phyloP scores from a whole-genome alignment of 2,329 filamentous ascomycete genomes.

The Cladophialophora carrionii region DNA sequence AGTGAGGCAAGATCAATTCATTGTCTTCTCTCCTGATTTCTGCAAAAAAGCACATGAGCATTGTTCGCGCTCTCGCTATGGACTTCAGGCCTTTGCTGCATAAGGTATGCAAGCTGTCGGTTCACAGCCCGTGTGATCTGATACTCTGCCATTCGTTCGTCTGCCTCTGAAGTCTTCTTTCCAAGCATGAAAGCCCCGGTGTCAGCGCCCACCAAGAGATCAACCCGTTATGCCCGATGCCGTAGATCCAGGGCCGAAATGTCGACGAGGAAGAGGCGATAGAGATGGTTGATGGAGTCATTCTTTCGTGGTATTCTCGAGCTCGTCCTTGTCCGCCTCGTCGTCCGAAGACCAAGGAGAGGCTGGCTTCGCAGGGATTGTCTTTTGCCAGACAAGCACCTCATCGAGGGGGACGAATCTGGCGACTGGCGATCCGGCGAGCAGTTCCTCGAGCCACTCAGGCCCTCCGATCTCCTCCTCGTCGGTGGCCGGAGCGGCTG shows the following conservation, averaged over 20 bases:
- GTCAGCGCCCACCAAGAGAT: background rate
- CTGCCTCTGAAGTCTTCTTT: background rate
- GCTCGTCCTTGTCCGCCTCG: background rate
- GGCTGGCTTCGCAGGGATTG: no score
- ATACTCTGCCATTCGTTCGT: background rate
- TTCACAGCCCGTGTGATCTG: background rate
- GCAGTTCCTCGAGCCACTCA: background rate
- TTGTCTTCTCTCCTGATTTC: slow-evolving; percentile 1
- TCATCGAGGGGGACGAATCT: no score
- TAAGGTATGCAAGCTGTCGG: background rate
- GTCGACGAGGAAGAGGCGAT: background rate
- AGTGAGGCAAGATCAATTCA: background rate
- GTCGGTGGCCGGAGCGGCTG: background rate
- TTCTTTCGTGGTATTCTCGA: background rate
- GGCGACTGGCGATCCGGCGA: background rate
- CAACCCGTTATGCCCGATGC: background rate
- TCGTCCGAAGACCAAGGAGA: no score
- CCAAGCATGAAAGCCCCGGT: background rate
- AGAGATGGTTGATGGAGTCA: background rate
- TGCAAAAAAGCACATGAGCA: background rate
- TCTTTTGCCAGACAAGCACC: no score
- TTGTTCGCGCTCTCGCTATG: background rate
- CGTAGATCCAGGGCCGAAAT: background rate
- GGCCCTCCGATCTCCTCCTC: slow-evolving; percentile 2
- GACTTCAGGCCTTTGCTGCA: background rate